Base-by-base conservation (phyloP, 2,329 filamentous ascomycete genomes). In the Juglanconis oblonga region DNA sequence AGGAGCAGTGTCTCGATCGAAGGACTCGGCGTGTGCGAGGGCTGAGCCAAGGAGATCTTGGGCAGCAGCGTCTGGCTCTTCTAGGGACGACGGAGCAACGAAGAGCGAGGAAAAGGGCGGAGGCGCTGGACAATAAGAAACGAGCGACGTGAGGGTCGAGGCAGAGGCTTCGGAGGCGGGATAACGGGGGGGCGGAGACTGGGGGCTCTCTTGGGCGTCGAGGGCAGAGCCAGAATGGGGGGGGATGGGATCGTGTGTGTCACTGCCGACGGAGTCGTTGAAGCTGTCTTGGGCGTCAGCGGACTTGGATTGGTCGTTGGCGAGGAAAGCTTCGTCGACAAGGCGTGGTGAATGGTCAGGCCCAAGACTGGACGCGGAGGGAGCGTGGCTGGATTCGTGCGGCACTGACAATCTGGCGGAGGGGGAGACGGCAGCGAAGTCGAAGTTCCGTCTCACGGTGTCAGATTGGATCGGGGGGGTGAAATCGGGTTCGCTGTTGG, bases 81-180 rank as follows among this genome's bases (percentile, higher is more conserved):
- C 47, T 62, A 60, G 40, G 67, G 57, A 11, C 64, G 62, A 33
- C 64, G 66, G 63, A 64, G 74, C 75, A 45, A 76, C 75, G 72
- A 83, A 86, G 73, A 87, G 80, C 62, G 83, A 86, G 59, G 82
- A 86, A 69, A 87, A 87, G 36, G 85, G 80, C 63, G 84, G 85
- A 58, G 82, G 83, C 47, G 76, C 77, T 53, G 74, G 73, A 58
- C 73, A 73, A 65, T 74, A 74, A 51, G 69, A 68, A 52, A 61
- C 48, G 56, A 59, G 52, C 56, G 62, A 59, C 48, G 62, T 52
- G 57, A 76, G 74, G 42, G 73, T 72, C 62, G 79, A 80, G 60
- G 77, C 76, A 56, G 80, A 82, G 40, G 81, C 76, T 71, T 85
- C 83, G 58, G 81, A 81, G 62, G 74, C 73, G 62, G 83, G 83